Evolutionary conservation across 2,329 filamentous ascomycete species (phyloP), one percentile per base, ranked within the genome.

Genomic region (Pyricularia sp.): DNA sequence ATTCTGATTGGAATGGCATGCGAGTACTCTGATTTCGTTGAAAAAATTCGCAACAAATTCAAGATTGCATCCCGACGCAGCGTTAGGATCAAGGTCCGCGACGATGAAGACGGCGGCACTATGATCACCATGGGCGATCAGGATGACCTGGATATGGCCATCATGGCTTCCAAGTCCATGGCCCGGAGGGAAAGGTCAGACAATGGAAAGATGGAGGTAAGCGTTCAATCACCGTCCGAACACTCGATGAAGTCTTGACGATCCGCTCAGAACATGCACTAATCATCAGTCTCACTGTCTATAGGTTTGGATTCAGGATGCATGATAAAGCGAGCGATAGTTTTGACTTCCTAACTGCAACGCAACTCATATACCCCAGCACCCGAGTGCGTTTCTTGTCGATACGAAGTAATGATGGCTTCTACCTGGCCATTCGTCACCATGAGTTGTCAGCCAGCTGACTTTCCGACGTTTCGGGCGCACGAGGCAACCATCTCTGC

Each of bases 61-160:
- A 89, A 86, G 17, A 83, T 97, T 69, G 50, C 50, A 50, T 61
- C 33, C 20, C 83, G 86, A 69, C 82, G 90, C 71, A 87, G 88
- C 69, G 94, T 97, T 82, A 96, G 94, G 84, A 90, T 97, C 79
- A 95, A 95, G 83, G 88, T 94, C 73, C 88, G 86, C 75, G 93
- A 96, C 72, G 95, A 98, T 73, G 91, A 92, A 73, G 79, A 83
- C 70, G 86, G 86, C 0, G 84, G 90, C 69, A 94, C 98, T 76
- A 94, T 97, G 91, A 96, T 99, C 76, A 97, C 94, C 36, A 90
- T 99, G 87, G 93, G 91, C 33, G 95, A 99, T 78, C 92, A 97
- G 78, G 95, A 99, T 75, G 95, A 99, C 81, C 80, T 97, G 71
- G 94, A 98, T 67, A 92, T 97, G 88, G 89, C 92, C 31, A 84